Evolutionary conservation across 2,329 filamentous ascomycete genomes (phyloP).

Genomic region (Albophoma yamanashiensis): DNA sequence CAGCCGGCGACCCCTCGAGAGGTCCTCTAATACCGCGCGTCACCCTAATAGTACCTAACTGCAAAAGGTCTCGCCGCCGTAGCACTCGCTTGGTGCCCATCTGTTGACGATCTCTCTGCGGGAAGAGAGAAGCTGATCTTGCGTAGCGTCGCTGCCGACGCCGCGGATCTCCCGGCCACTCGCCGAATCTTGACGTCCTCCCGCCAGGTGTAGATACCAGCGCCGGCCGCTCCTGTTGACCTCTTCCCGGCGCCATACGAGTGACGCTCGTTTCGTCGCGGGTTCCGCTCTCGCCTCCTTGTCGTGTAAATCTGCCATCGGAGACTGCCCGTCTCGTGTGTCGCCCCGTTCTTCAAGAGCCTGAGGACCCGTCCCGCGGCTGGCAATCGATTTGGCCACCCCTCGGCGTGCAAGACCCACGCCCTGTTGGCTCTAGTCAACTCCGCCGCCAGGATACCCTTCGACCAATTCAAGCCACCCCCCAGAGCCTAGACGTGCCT

Average conservation of each 20-base stretch:
- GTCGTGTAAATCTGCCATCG: background rate
- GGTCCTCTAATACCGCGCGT: background rate
- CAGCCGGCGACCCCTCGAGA: background rate
- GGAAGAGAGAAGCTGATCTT: background rate
- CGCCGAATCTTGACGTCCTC: background rate
- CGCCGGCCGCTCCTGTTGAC: background rate
- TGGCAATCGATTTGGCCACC: background rate
- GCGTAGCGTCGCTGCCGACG: background rate
- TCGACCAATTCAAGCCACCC: background rate
- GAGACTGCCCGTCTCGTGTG: background rate
- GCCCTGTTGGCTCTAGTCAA: background rate
- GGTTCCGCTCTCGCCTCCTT: background rate
- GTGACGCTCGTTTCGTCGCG: background rate
- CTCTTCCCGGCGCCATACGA: background rate
- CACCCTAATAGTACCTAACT: background rate
- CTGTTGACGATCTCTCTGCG: background rate
- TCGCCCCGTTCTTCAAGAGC: background rate
- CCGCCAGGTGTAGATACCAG: background rate
- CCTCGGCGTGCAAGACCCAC: background rate
- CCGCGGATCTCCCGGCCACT: background rate
- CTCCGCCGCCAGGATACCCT: background rate
- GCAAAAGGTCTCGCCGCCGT: background rate
- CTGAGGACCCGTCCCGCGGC: background rate
- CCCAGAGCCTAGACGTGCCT: background rate
- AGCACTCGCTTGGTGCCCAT: background rate